Base-by-base conservation (phyloP, 73 alveolate species). In the Paramecium sexaurelia region DNA sequence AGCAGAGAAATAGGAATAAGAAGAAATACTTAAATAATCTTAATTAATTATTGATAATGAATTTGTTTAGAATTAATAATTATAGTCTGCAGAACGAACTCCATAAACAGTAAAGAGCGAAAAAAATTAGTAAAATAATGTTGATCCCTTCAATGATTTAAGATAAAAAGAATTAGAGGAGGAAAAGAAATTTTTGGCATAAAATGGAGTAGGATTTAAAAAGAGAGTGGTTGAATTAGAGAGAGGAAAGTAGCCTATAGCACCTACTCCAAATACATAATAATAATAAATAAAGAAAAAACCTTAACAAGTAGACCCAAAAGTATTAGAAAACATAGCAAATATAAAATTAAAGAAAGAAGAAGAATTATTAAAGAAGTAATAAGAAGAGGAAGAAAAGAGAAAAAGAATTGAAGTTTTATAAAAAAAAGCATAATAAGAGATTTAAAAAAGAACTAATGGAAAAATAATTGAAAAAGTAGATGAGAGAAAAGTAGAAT, bases 301-400 rank as follows among this genome's bases (percentile, higher is more conserved):
- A 69, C 39, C 36, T 29, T 26, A 39, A 78, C n/a, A 32, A 22
- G 90, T 88, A 7, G 87, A 88, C 43, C 87, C 89, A 2, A 67
- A 71, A 57, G 94, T 82, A 39, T 36, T 88, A 40, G 87, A 68
- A 87, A 29, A 88, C 29, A 88, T 88, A 9, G 94, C 85, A 17
- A 43, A 69, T 27, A 88, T 88, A 17, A 67, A 71, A 69, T 35
- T 88, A 57, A 88, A 82, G 22, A 88, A 82, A 37, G 94, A 88
- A n/a, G 94, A 88, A 69, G 94, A 88, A 39, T 13, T 68, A 8
- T 15, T 68, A 6, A 68, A 66, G 35, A 88, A 88, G 39, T 24
- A 88, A 41, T 27, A 68, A 26, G 94, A 88, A 71, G 94, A 88
- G 45, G 94, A 88, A n/a, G 56, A 78, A 11, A 78, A 78, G 8